Evolutionary conservation across 768 basidiomycete genomes (phyloP), one percentile per base, ranked within the genome.

Genomic region (Saitozyma podzolica): DNA sequence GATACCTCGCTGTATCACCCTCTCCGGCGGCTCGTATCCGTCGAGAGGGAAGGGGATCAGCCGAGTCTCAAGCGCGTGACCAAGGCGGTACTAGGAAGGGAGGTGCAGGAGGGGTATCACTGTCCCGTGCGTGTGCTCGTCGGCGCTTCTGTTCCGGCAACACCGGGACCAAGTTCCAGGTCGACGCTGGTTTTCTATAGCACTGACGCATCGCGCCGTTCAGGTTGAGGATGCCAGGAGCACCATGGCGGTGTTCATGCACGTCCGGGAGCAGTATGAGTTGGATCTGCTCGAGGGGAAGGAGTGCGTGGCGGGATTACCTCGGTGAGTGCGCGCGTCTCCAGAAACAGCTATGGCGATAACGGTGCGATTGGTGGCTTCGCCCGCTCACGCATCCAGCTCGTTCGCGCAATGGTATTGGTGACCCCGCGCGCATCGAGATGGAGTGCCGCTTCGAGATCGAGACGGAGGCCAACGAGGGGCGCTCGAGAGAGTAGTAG

Each of bases 141-240:
- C n/a, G n/a, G n/a, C n/a, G n/a, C n/a, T n/a, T n/a, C n/a, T n/a
- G n/a, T n/a, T n/a, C n/a, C n/a, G n/a, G n/a, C n/a, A n/a, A n/a
- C n/a, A n/a, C n/a, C n/a, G n/a, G n/a, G n/a, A n/a, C n/a, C n/a
- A n/a, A 62, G 75, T 51, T 13, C 20, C 11, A 17, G 48, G 14
- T 17, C 14, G 6, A 19, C 16, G 9, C 51, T 6, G 9, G 39
- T 42, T 42, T 45, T 29, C 11, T 54, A 19, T 49, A 6, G 37
- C 3, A 17, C 29, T 8, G 11, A 11, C n/a, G 40, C 7, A 1
- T 40, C 8, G 5, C 9, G 45, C 52, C 55, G 20, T 11, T 9
- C 63, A 96, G 93, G 87, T 95, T 1, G 89, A 86, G 20, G 94
- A 98, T 78, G 92, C 94, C 0, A 84, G 92, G 54, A 92, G 93